Base-by-base conservation (phyloP, 768 basidiomycete genomes). In the Piloderma croceum region DNA sequence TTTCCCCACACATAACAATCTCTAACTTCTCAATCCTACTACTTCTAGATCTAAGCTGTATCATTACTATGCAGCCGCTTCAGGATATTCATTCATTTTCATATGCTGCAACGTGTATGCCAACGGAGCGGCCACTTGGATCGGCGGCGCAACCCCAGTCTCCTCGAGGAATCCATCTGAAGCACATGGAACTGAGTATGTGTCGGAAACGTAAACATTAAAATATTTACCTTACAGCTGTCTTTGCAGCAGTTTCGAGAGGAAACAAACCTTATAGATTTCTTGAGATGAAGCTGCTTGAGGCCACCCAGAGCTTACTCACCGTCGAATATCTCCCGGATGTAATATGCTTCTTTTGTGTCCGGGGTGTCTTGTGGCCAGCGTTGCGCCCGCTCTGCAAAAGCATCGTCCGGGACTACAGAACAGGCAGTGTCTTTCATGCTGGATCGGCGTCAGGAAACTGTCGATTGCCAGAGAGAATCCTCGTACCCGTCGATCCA, bases 141-240 rank as follows among this genome's bases (percentile, higher is more conserved):
- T 99, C 96, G 22, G 89, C 66, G 3, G 88, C 72, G 57, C 94
- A 96, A 41, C 94, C 94, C 94, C 94, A 99, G 61, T 97, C 94
- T 41, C 82, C 86, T 52, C 90, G 82, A 35, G 92, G 92, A 61
- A 92, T 84, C 92, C 90, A 93, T 47, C 86, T 86, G 59, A 20
- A 9, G 11, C 34, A 35, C 12, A 35, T 9, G 34, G 29, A 31
- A 31, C 10, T 31, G 10, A 17, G 19, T 19, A 5, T 10, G 15
- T 22, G 10, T 31, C 36, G 54, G 40, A 35, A 43, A 18, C 18
- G 38, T n/a, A 36, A 17, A 47, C 46, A 36, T 29, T 41, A 15
- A 24, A 43, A 44, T 29, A 66, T 79, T 43, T 58, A 90, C 80
- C 93, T 76, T 33, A 98, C 93, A 27, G 92, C 91, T 9, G 96